phyloP scores from a whole-genome alignment of 164 flowering plant species.

The Tetrastigma voinierianum region DNA sequence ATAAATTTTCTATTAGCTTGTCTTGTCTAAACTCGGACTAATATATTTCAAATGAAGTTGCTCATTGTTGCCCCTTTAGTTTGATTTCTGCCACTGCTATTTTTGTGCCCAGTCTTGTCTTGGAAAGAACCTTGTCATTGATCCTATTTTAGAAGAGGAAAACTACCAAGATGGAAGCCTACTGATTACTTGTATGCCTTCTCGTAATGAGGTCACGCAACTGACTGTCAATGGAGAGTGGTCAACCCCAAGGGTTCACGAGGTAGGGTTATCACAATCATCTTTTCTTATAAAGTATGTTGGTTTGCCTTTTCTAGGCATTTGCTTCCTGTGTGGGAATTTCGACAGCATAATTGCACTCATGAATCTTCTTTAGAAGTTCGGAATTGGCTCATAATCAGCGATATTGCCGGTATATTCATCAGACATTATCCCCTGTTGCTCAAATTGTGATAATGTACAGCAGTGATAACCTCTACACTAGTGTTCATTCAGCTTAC shows the following conservation, averaged over 20 bases:
- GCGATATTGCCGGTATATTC: too few species aligned
- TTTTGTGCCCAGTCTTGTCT: slow-evolving; percentile 55
- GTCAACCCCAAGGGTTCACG: slow-evolving; percentile 77
- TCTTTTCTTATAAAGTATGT: neutral
- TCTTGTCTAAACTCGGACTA: neutral
- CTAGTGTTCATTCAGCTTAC: too few species aligned
- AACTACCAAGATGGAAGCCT: slow-evolving; percentile 84
- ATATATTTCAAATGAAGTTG: neutral
- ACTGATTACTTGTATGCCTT: slow-evolving; percentile 86
- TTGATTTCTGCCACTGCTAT: neutral
- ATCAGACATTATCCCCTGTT: too few species aligned
- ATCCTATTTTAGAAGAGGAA: slow-evolving; percentile 89
- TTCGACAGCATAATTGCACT: neutral
- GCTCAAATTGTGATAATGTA: too few species aligned
- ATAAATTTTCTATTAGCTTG: neutral
- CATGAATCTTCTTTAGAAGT: neutral
- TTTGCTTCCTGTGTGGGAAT: neutral
- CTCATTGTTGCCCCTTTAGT: neutral
- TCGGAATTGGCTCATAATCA: neutral
- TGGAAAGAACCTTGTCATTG: slow-evolving; percentile 75
- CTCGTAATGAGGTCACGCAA: slow-evolving; percentile 92
- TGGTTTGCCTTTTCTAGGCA: neutral
- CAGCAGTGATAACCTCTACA: too few species aligned
- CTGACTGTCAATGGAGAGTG: slow-evolving; percentile 87
- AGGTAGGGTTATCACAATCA: slow-evolving; percentile 44